Evolutionary conservation across 2,329 filamentous ascomycete genomes (phyloP), one percentile per base, ranked within the genome.

Genomic region (Fusarium coicis): DNA sequence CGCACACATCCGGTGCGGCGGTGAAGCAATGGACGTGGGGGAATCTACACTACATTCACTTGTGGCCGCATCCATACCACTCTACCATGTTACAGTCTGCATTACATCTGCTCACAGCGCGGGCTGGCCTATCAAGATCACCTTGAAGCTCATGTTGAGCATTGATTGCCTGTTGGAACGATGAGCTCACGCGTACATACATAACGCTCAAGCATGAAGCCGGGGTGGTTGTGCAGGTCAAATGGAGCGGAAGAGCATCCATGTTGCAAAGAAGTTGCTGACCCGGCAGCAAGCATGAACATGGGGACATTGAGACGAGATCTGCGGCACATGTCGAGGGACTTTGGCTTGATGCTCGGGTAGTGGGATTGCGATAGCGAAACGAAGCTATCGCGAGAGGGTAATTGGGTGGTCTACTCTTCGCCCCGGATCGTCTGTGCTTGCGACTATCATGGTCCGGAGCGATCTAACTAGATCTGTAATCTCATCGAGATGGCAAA

Each of bases 31-130:
- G 47, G 53, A 58, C 68, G 68, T 69, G 72, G 71, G 68, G 71
- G 55, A 50, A 39, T 66, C 47, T 63, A 43, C 44, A 44, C 39
- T 52, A 39, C 46, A 56, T 64, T 58, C 34, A 49, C 66, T 52
- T 34, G 49, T 55, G 68, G 55, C 70, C 63, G 66, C 63, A 75
- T 63, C 61, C 73, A 76, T 76, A 72, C 72, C 72, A 77, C 69
- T 59, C 34, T 62, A 46, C 44, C 68, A 52, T 64, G 69, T 63
- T 57, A 64, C 63, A 62, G 64, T 36, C 63, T 66, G 71, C 75
- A 77, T 65, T 65, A 39, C 19, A 37, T 72, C 56, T 63, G 44
- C 58, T 70, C 42, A 46, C 59, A 64, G 23, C 40, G 60, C 59
- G 67, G 66, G 58, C 47, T 67, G 63, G 30, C 59, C 59, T 75